Base-by-base conservation (phyloP, 192 early-diverging fungal species). In the Irineochytrium annulatum region DNA sequence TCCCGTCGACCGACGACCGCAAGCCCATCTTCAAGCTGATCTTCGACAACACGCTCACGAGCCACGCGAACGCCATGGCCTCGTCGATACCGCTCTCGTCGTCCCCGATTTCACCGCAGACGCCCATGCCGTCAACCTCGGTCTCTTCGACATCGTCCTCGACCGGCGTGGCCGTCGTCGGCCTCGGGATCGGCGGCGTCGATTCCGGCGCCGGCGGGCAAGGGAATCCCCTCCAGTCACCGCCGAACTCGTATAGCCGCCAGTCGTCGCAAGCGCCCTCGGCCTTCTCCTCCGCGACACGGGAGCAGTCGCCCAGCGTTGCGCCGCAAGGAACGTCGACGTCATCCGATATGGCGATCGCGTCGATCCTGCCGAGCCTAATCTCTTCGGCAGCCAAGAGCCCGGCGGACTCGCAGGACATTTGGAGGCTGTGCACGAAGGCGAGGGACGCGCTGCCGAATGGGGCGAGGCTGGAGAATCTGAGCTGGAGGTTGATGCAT, bases 401-500 rank as follows among this genome's bases (percentile, higher is more conserved):
- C 37, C 37, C 37, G 8, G 37, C 37, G 8, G 37, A 41, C n/a
- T 41, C 37, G 37, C 37, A 79, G 76, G 49, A 89, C 46, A 66
- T 86, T 3, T 93, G 91, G 91, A 73, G 78, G 32, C 70, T 93
- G 55, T 90, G 79, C 51, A 84, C 87, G 6, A 90, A 90, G 69
- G 87, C 88, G 31, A 91, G 90, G 67, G 82, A 86, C 34, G 81
- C 81, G 4, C 61, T 93, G 29, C 87, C 87, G 14, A 80, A 89
- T 33, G 91, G 90, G 13, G 77, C 77, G 28, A 70, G 91, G 28
- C 73, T 91, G 5, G 91, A 93, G 66, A 93, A 91, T 67, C 56
- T 91, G 57, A 81, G 86, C 5, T 93, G 91, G 91, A 70, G 91
- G 26, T 80, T 91, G 70, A 89, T 91, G 87, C 83, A 85, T 20